Base-by-base conservation (phyloP, 352 stramenopile genomes). In the Pythium rishiriense region DNA sequence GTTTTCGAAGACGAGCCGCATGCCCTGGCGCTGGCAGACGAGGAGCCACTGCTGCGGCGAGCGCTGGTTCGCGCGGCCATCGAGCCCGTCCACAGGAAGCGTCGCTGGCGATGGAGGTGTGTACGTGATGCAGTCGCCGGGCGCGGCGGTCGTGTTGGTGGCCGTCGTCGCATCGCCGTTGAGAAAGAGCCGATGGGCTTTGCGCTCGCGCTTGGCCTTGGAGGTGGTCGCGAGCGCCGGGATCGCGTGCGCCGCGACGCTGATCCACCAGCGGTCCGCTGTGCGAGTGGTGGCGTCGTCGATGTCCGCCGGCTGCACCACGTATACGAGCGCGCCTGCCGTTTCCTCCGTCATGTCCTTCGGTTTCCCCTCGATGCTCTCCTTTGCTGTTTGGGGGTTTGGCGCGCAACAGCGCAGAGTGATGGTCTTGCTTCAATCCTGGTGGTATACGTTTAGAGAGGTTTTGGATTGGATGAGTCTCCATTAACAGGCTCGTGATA, bases 191-290 rank as follows among this genome's bases (percentile, higher is more conserved):
- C 62, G 53, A 19, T 68, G 69, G 12, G 49, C 55, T 58, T 81
- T 81, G 22, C 80, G 76, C 46, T 83, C 81, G 31, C 81, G 81
- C 58, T 87, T 86, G 41, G 81, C 78, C 55, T 87, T 90, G 46
- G 81, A 90, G n/a, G 78, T 69, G 8, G 81, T 90, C 50, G 56
- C 62, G 29, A 90, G 48, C 48, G 69, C 62, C 10, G 70, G 70
- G 24, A 87, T 80, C 33, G 63, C 70, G 47, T 69, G 70, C n/a
- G 81, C 81, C 9, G 81, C 81, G 25, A 90, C 70, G 45, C 65
- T 66, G 51, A 87, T 76, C 78, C 78, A 90, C 59, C 52, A 53
- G 4, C 37, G 31, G 24, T 49, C n/a, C 17, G 39, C 42, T 25
- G 49, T 5, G 11, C 24, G 29, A 28, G 54, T 28, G 26, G 50